These are phyloP conservation scores for Volvariella surrecta DNA, from an alignment of 1,284 basidiomycete species.

Conservation along the genomic window DNA sequence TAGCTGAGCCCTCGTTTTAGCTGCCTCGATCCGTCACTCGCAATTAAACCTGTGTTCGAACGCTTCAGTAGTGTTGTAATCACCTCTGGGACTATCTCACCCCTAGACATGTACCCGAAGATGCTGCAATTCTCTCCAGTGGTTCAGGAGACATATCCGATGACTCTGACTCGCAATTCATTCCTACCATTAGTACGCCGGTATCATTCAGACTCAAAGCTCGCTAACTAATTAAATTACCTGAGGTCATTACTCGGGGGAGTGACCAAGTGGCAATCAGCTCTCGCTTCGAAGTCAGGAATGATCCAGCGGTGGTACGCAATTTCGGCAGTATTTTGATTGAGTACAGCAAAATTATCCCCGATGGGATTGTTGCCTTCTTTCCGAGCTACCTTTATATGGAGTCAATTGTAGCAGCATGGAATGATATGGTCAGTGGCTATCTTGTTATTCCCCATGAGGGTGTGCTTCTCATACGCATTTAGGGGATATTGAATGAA, in stretches of 20 bases:
- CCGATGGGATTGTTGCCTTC: slow-evolving; percentile 99
- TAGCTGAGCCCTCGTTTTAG: slow-evolving; percentile 29
- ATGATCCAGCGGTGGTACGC: slow-evolving; percentile 97
- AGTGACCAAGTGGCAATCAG: slow-evolving; percentile 98
- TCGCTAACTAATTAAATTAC: slow-evolving; percentile 5
- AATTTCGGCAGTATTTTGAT: slow-evolving; percentile 98
- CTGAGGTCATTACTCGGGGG: slow-evolving; percentile 93
- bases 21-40: slow-evolving; percentile 95
- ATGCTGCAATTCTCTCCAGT: slow-evolving; percentile 99
- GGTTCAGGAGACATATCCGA: slow-evolving; percentile 95
- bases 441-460: neutral
- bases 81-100: slow-evolving; percentile 97
- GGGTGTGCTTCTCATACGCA: slow-evolving; percentile 7
- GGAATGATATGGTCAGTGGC: slow-evolving; percentile 96
- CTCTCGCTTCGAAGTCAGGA: slow-evolving; percentile 98
- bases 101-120: slow-evolving; percentile 99
- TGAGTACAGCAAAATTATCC: slow-evolving; percentile 96
- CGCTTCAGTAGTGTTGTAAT: slow-evolving; percentile 98
- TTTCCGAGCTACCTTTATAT: slow-evolving; percentile 99
- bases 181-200: slow-evolving; percentile 94
- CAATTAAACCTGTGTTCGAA: slow-evolving; percentile 97
- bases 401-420: slow-evolving; percentile 99
- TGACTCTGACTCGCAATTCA: slow-evolving; percentile 95
- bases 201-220: slow-evolving; percentile 15
- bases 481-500: slow-evolving; percentile 93